A percentile compares a stretch with the other conserved stretches of the same genome.
phyloP scores from a whole-genome alignment of 2,329 filamentous ascomycete species.

The Seiridium unicorne region DNA sequence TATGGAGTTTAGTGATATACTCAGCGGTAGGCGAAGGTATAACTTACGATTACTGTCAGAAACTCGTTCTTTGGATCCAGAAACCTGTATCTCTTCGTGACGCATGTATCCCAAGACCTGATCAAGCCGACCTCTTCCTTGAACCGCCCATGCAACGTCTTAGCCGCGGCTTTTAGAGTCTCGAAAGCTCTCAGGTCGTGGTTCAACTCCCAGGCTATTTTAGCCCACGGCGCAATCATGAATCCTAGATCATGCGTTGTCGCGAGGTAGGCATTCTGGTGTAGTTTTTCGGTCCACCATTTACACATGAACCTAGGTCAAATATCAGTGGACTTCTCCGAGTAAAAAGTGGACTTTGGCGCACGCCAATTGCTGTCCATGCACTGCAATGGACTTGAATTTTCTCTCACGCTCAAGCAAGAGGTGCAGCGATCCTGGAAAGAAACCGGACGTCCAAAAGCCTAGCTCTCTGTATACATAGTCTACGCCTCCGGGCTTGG shows the following conservation, averaged over 20 bases:
- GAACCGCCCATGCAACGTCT: slow-evolving; percentile 35
- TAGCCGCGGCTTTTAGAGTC: slow-evolving; percentile 31
- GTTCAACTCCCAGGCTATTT: slow-evolving; percentile 35
- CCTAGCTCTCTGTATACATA: slow-evolving; percentile 38
- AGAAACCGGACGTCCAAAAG: slow-evolving; percentile 50
- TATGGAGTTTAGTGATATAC: too few relatives aligned
- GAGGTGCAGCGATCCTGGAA: slow-evolving; percentile 41
- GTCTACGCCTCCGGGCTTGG: slow-evolving; percentile 28
- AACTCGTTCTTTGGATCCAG: slow-evolving; percentile 32
- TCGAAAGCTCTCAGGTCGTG: slow-evolving; percentile 32
- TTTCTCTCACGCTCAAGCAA: slow-evolving; percentile 33
- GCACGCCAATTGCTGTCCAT: slow-evolving; percentile 24
- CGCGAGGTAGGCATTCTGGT: slow-evolving; percentile 30
- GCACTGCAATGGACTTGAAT: slow-evolving; percentile 14
- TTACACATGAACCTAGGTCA: slow-evolving; percentile 27
- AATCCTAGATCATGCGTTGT: slow-evolving; percentile 43
- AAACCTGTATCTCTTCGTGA: slow-evolving; percentile 36
- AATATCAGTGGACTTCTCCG: too few relatives aligned
- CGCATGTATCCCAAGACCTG: slow-evolving; percentile 41
- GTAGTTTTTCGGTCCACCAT: slow-evolving; percentile 39
- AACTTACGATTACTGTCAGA: slow-evolving; percentile 38
- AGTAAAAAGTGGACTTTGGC: background rate
- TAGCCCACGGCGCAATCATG: slow-evolving; percentile 38
- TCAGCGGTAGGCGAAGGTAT: background rate
- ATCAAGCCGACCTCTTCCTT: slow-evolving; percentile 31